phyloP scores from a whole-genome alignment of 345 rosid genomes.

The Cardiospermum halicacabum region DNA sequence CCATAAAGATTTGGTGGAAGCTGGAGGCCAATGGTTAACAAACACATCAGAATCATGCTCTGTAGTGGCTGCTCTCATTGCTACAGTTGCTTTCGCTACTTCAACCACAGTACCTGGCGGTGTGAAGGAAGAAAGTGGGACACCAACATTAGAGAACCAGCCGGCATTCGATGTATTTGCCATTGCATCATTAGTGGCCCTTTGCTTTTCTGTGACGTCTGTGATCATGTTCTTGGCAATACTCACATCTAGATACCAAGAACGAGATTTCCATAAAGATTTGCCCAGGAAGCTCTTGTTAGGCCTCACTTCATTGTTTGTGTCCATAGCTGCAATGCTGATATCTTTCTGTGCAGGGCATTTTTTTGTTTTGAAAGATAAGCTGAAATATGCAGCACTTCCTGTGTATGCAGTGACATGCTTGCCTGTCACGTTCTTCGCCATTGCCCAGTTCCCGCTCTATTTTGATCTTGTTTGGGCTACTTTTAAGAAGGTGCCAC shows the following conservation, averaged over 20 bases:
- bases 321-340: constrained; percentile 34
- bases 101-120: constrained; percentile 41
- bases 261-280: constrained; percentile 27
- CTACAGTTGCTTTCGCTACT: constrained; percentile 52
- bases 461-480: constrained; percentile 40
- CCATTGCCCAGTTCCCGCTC: constrained; percentile 36
- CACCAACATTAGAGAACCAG: constrained; percentile 22
- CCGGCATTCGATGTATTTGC: constrained; percentile 35
- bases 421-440: constrained; percentile 38
- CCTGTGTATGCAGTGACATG: constrained; percentile 40
- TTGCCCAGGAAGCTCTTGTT: constrained; percentile 33
- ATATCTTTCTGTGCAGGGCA: constrained; percentile 51
- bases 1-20: constrained; percentile 29
- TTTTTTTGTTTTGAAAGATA: constrained; percentile 39
- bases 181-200: constrained; percentile 31
- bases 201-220: constrained; percentile 36
- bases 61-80: constrained; percentile 46
- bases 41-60: constrained; percentile 46
- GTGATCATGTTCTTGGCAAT: constrained; percentile 34
- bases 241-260: constrained; percentile 34
- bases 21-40: constrained; percentile 41
- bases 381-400: constrained; percentile 30
- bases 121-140: constrained; percentile 14
- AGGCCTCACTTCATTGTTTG: constrained; percentile 34
- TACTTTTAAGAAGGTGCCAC: constrained; percentile 35